A percentile compares a stretch with the other conserved stretches of the same genome.
These are phyloP conservation scores for Cyclostephanos tholiformis DNA, from an alignment of 108 stramenopile genomes.

Conservation along the genomic window DNA sequence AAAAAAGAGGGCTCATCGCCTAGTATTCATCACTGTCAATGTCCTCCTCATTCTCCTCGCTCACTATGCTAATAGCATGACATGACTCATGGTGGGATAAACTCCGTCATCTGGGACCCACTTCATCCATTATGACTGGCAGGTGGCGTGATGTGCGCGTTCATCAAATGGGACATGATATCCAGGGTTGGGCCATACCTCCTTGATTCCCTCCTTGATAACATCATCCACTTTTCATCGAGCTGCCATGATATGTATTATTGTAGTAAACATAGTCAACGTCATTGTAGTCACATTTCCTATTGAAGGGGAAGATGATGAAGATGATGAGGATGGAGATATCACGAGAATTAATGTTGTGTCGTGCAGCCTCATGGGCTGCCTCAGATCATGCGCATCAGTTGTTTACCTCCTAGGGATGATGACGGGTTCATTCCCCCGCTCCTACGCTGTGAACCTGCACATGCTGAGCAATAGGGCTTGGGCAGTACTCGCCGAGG, in stretches of 20 bases:
- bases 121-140: no score
- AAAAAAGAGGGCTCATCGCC: no score
- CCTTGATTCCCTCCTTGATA: slow-evolving; percentile 28
- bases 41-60: no score
- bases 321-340: background rate
- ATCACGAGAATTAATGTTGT: no score
- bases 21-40: no score
- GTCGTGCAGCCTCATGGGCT: background rate
- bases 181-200: slow-evolving; percentile 17
- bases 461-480: slow-evolving; percentile 5
- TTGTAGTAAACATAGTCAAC: background rate
- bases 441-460: background rate
- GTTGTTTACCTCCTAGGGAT: slow-evolving; percentile 24
- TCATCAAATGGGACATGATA: slow-evolving; percentile 32
- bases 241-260: no score
- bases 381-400: slow-evolving; percentile 14
- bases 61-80: no score
- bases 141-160: slow-evolving; percentile 9
- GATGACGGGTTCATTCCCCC: slow-evolving; percentile 12
- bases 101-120: no score
- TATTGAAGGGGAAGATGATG: background rate
- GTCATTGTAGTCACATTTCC: background rate
- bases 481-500: background rate
- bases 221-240: background rate
- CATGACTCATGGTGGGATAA: no score